phyloP scores from a whole-genome alignment of 352 stramenopile genomes.

The Paralagenidium karlingii region DNA sequence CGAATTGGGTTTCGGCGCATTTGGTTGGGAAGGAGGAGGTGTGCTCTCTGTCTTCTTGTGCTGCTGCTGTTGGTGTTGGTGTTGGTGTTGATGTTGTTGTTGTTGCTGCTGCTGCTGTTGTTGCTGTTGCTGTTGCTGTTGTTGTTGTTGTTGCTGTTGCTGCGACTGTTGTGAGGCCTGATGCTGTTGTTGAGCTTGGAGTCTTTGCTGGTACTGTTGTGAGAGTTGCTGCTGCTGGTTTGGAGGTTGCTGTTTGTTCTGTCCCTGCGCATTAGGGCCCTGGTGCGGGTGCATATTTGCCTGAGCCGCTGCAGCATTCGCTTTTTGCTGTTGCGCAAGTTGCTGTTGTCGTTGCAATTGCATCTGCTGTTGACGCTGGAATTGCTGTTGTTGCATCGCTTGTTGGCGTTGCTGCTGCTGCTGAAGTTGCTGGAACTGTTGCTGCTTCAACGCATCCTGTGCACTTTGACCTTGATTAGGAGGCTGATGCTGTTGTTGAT shows the following conservation, averaged over 20 bases:
- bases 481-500: constrained; percentile 2
- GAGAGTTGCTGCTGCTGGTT: no score
- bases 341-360: no score
- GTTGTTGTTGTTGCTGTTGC: constrained; percentile 1
- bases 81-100: constrained; percentile 1
- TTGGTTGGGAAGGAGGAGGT: background rate
- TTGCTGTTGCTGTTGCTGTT: background rate
- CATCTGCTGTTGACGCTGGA: no score
- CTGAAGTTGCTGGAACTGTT: background rate
- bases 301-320: no score
- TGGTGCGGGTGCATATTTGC: no score
- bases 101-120: constrained; percentile 12
- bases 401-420: constrained; percentile 6
- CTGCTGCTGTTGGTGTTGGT: background rate
- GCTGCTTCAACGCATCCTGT: background rate
- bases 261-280: no score
- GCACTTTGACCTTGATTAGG: constrained; percentile 3
- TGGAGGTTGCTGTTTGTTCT: no score
- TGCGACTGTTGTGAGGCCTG: constrained; percentile 1
- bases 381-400: no score
- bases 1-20: constrained; percentile 16
- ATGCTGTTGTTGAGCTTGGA: constrained; percentile 3
- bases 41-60: background rate
- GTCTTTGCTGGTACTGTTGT: constrained; percentile 1
- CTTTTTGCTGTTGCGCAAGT: no score